Conservation (phyloP, 495 filamentous ascomycete species). For the Talaromyces proteolyticus region DNA sequence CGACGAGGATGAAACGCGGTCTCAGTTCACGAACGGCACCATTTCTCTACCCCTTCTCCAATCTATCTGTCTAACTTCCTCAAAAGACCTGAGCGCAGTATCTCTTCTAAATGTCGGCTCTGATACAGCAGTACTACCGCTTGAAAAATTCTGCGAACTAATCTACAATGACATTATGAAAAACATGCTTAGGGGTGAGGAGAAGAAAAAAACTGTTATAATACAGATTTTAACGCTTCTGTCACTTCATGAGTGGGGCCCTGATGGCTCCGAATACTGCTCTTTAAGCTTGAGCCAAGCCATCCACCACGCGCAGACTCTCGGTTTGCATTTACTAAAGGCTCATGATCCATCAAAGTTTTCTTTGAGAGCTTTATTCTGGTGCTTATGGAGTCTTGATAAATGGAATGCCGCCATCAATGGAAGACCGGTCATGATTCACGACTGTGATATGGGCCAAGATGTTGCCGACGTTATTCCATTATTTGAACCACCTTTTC, state of each 20-base stretch:
- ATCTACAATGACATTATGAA: conserved; percentile 16
- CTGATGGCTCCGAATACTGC: conserved; percentile 25
- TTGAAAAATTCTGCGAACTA: conserved; percentile 17
- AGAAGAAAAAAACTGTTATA: conserved; percentile 18
- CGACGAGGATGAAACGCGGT: conserved; percentile 15
- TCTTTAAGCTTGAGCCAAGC: conserved; percentile 26
- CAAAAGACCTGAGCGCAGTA: conserved; percentile 22
- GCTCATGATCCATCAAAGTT: conserved; percentile 20
- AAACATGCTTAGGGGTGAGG: conserved; percentile 8
- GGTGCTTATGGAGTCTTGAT: conserved; percentile 59
- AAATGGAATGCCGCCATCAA: conserved; percentile 50
- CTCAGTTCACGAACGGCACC: conserved; percentile 11
- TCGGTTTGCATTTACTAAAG: conserved; percentile 49
- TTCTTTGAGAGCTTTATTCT: conserved; percentile 49
- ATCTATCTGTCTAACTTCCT: conserved; percentile 26
- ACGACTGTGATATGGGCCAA: conserved; percentile 50
- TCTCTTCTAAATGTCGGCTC: conserved; percentile 16
- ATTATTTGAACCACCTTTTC: conserved; percentile 21
- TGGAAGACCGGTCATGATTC: conserved; percentile 55
- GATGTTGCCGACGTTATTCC: conserved; percentile 13
- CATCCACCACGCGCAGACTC: conserved; percentile 50
- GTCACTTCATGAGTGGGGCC: conserved; percentile 26
- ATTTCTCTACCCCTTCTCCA: conserved; percentile 18
- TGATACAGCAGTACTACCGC: conserved; percentile 6
- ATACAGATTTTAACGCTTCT: conserved; percentile 30